Percentiles rank a stretch among this genome's conserved stretches.
Evolutionary conservation across 2,329 filamentous ascomycete species (phyloP).

Genomic region (Pestalotiopsis sp.): DNA sequence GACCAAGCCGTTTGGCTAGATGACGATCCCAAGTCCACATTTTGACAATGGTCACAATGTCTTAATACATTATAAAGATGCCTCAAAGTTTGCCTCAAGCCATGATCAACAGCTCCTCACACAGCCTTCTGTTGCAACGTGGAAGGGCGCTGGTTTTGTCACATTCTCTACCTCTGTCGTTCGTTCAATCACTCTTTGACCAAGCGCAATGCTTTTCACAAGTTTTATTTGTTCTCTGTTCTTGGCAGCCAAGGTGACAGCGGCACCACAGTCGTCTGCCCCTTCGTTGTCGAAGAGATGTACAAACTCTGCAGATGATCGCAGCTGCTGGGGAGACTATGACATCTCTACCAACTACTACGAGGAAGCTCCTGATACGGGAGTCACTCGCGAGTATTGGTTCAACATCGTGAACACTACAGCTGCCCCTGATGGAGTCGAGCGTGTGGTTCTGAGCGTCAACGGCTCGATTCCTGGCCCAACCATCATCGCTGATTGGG

Average conservation of each 20-base stretch:
- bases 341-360: slow-evolving; percentile 37
- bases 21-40: neutral
- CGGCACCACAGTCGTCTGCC: neutral
- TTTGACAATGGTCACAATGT: neutral
- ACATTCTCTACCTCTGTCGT: neutral
- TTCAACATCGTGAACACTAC: slow-evolving; percentile 26
- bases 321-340: slow-evolving; percentile 37
- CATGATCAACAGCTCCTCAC: neutral
- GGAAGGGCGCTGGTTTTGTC: neutral
- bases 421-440: slow-evolving; percentile 35
- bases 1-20: neutral
- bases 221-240: neutral
- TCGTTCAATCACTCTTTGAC: neutral
- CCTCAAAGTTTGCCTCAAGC: neutral
- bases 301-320: slow-evolving; percentile 1
- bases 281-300: neutral
- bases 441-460: slow-evolving; percentile 33
- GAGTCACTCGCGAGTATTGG: slow-evolving; percentile 38
- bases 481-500: slow-evolving; percentile 49
- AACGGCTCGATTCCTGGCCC: slow-evolving; percentile 36
- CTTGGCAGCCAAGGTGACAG: neutral
- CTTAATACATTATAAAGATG: neutral
- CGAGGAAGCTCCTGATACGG: slow-evolving; percentile 34
- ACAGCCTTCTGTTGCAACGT: neutral
- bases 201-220: neutral